Evolutionary conservation across 768 basidiomycete species (phyloP).

Genomic region (Kwoniella newhampshirensis): DNA sequence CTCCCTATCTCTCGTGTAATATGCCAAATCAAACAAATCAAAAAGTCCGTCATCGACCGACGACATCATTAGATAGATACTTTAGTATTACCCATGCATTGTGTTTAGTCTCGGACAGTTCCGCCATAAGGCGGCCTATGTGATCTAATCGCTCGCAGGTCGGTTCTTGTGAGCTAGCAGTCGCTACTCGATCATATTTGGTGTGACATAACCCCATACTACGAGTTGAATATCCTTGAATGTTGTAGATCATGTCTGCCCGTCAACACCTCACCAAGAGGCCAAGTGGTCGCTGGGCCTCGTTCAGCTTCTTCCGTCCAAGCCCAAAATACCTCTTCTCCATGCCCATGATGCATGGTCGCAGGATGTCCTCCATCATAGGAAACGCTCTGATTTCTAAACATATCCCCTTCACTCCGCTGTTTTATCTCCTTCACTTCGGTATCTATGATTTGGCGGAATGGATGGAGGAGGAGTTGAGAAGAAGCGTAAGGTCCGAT

Average conservation of each 20-base stretch:
- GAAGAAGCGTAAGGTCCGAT: slow-evolving; percentile 92
- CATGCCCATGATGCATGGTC: background rate
- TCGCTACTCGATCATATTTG: too few species aligned
- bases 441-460: slow-evolving; percentile 66
- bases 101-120: too few species aligned
- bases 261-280: slow-evolving; percentile 86
- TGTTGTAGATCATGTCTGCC: slow-evolving; percentile 91
- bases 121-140: too few species aligned
- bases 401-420: background rate
- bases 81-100: too few species aligned
- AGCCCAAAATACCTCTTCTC: slow-evolving; percentile 29
- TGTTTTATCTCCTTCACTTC: slow-evolving; percentile 58
- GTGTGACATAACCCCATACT: too few species aligned
- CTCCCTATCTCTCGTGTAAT: too few species aligned
- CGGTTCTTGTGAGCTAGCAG: too few species aligned
- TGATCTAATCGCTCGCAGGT: too few species aligned
- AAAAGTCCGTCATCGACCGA: too few species aligned
- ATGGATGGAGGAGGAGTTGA: slow-evolving; percentile 73
- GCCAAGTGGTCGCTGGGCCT: slow-evolving; percentile 90
- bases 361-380: background rate
- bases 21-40: too few species aligned
- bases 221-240: slow-evolving; percentile 85
- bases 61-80: too few species aligned
- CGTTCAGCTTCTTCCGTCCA: slow-evolving; percentile 48
- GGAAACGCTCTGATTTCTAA: background rate